These are phyloP conservation scores for Dianthus caryophyllus DNA, from an alignment of 148 eudicot genomes.

Conservation along the genomic window DNA sequence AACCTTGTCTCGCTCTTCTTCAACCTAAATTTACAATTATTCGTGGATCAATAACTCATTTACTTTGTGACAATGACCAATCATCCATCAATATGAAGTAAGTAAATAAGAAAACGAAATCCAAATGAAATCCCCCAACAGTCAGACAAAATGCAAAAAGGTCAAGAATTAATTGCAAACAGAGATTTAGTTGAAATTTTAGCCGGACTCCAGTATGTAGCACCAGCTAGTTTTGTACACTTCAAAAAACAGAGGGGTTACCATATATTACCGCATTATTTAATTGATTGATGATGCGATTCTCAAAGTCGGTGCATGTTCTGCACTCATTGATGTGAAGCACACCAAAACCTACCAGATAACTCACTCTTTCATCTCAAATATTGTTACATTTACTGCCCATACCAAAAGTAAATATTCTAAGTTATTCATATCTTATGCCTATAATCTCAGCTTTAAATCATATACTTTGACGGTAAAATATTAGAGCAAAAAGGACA, in stretches of 20 bases:
- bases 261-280: not conserved
- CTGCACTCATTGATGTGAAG: not conserved
- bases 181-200: not conserved
- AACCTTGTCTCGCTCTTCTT: constrained; percentile 60
- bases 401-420: not conserved
- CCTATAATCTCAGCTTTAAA: not conserved
- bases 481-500: not conserved
- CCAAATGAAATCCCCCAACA: not conserved
- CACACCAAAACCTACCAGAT: not conserved
- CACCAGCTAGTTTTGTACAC: not conserved
- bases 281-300: not conserved
- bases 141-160: not conserved
- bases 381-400: not conserved
- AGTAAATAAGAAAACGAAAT: not conserved
- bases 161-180: not conserved
- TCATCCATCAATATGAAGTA: not conserved
- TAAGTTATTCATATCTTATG: not conserved
- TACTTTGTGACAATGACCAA: not conserved
- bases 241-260: not conserved
- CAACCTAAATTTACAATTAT: constrained; percentile 46
- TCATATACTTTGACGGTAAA: not conserved
- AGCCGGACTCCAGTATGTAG: not conserved
- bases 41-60: constrained; percentile 4
- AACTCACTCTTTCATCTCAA: not conserved
- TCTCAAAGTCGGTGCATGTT: not conserved